A percentile compares a stretch with the other conserved stretches of the same genome.
Evolutionary conservation across 2,329 filamentous ascomycete genomes (phyloP).

Genomic region (Chaetothyriales sp.): DNA sequence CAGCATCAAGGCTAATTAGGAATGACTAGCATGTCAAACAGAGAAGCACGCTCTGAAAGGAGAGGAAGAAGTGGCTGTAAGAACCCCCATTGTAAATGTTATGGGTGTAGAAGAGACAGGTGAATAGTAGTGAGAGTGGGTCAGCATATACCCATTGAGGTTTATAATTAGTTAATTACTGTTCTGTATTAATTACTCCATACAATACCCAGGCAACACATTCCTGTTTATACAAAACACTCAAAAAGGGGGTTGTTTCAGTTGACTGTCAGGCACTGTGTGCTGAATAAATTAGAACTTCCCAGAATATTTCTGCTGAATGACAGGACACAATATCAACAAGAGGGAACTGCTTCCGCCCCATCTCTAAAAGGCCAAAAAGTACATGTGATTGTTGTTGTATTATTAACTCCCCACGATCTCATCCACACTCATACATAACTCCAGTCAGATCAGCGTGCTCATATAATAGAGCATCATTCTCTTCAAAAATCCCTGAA

Average conservation of each 20-base stretch:
- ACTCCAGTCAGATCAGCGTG: not conserved
- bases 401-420: no score
- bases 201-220: no score
- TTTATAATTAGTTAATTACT: not conserved
- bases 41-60: not conserved
- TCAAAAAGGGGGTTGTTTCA: no score
- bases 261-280: no score
- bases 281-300: no score
- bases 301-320: no score
- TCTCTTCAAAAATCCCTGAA: constrained; percentile 43
- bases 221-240: no score
- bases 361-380: no score
- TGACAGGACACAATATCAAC: no score
- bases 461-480: not conserved
- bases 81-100: not conserved
- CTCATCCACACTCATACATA: not conserved
- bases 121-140: not conserved
- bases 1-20: not conserved
- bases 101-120: not conserved
- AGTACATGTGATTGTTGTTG: no score
- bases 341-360: no score
- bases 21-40: not conserved
- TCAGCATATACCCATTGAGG: not conserved
- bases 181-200: no score
- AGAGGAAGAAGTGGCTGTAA: not conserved